Evolutionary conservation across 352 stramenopile genomes (phyloP), one percentile per base, ranked within the genome.

Genomic region (Pythium brachiatum): DNA sequence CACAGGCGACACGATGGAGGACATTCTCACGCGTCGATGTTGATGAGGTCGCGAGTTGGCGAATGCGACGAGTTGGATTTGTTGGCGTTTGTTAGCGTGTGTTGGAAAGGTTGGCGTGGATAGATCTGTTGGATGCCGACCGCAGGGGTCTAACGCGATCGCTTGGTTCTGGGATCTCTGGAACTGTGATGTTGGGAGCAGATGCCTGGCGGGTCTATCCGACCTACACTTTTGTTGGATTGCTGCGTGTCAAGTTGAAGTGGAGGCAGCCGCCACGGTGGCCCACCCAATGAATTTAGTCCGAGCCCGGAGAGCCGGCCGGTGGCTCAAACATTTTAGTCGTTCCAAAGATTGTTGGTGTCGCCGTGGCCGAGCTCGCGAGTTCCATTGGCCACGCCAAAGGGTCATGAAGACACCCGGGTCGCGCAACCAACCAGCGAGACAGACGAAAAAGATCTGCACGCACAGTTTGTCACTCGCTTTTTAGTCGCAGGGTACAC

Each of bases 171-270:
- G 41, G 25, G 18, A 16, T 20, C 9, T 7, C 9, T 34, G 29
- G 29, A 9, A 34, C 5, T 9, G 29, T 34, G 29, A 34, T 34
- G 29, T 34, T 9, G 29, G 29, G 29, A 34, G 29, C 29, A 34
- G 29, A 34, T 5, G 9, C 5, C 5, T 4, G 0, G 41, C 21
- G n/a, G 8, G 41, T 27, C 41, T 48, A 48, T 48, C 41, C 41
- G 20, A 27, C 20, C 7, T 48, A 21, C 41, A 44, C 38, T 44
- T 44, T 48, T 48, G 41, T 48, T 48, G 41, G 41, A 48, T 48
- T 48, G 41, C 41, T 48, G 41, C 41, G 41, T 21, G 44, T 8
- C 44, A 52, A 29, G 44, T 52, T 52, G 44, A 52, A 52, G 44
- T 52, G 25, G 26, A 13, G n/a, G 41, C 41, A 26, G 8, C 20